A percentile compares a stretch with the other conserved stretches of the same genome.
phyloP scores from a whole-genome alignment of 371 early-diverging fungal species.

The Mucor saturninus region DNA sequence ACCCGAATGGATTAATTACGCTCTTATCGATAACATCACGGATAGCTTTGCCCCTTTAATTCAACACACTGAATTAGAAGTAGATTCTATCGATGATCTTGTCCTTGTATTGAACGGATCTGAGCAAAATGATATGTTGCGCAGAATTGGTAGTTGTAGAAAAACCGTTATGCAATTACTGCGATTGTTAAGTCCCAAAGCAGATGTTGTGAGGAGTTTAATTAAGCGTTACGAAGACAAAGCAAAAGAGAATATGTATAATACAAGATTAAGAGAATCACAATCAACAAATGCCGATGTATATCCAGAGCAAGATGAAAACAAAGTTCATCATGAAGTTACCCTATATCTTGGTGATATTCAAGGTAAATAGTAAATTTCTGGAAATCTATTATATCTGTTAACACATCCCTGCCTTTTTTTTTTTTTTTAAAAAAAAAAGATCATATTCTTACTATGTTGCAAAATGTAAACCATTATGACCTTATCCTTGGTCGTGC shows the following conservation, averaged over 20 bases:
- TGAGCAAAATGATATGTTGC: slow-evolving; percentile 88
- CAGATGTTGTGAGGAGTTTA: slow-evolving; percentile 80
- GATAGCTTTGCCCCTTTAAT: slow-evolving; percentile 86
- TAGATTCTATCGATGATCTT: slow-evolving; percentile 91
- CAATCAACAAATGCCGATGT: neutral
- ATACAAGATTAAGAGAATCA: slow-evolving; percentile 6
- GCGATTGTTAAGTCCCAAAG: slow-evolving; percentile 77
- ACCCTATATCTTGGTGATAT: slow-evolving; percentile 89
- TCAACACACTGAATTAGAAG: slow-evolving; percentile 81
- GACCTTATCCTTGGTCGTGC: slow-evolving; percentile 90
- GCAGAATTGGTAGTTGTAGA: slow-evolving; percentile 83
- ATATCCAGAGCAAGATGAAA: slow-evolving; percentile 26
- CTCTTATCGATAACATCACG: slow-evolving; percentile 85
- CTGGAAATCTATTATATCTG: neutral
- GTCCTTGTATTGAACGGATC: slow-evolving; percentile 74
- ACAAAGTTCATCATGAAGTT: slow-evolving; percentile 55
- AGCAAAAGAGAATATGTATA: slow-evolving; percentile 42
- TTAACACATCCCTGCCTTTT: neutral
- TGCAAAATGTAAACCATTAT: slow-evolving; percentile 88
- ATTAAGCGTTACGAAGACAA: slow-evolving; percentile 66
- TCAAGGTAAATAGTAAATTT: slow-evolving; percentile 54
- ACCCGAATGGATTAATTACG: slow-evolving; percentile 91
- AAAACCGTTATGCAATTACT: slow-evolving; percentile 82
- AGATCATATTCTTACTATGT: slow-evolving; percentile 96
- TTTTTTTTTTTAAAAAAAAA: neutral